Evolutionary conservation across 2,329 filamentous ascomycete species (phyloP), one percentile per base, ranked within the genome.

Genomic region (Ophiostoma fasciatum): DNA sequence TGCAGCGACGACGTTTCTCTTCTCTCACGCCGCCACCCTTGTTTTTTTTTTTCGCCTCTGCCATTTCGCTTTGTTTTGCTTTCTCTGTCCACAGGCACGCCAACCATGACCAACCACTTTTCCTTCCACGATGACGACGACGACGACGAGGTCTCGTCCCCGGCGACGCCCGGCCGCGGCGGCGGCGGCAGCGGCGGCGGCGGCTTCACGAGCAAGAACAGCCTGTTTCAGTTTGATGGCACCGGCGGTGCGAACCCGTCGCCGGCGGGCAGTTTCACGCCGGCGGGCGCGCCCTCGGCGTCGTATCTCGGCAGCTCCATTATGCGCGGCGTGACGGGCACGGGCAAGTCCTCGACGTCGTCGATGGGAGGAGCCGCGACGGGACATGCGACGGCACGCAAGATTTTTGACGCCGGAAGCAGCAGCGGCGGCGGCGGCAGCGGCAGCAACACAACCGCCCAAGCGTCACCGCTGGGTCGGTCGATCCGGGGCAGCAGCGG

Each of bases 261-360:
- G 20, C 66, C 66, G 7, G 59, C 61, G 8, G 61, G 62, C 5
- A 70, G 66, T 29, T 72, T 71, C 52, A 71, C 68, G 2, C 68
- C 69, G 2, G 59, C 61, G 13, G 71, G 71, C 38, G 67, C 68
- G 13, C 69, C 69, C 1, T 67, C 69, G 17, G 64, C 61, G 21
- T 66, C 65, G 11, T 71, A 61, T 46, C 52, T 73, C 26, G 63
- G 67, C 38, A 71, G 67, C 52, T 71, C 68, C 26, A 60, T 71
- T 36, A 56, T 66, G 54, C 60, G 59, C 32, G 60, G 49, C 32
- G 42, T 50, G 39, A 45, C 47, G 15, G 37, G 31, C 20, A 35
- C 32, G 11, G 19, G 28, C 18, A 36, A 32, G 30, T 33, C 36
- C n/a, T n/a, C n/a, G 7, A 19, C 26, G 13, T 12, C 31, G 10